Percentiles rank a stretch among this genome's conserved stretches.
Evolutionary conservation across 2,329 filamentous ascomycete species (phyloP).

Genomic region (Trichoderma sp.): DNA sequence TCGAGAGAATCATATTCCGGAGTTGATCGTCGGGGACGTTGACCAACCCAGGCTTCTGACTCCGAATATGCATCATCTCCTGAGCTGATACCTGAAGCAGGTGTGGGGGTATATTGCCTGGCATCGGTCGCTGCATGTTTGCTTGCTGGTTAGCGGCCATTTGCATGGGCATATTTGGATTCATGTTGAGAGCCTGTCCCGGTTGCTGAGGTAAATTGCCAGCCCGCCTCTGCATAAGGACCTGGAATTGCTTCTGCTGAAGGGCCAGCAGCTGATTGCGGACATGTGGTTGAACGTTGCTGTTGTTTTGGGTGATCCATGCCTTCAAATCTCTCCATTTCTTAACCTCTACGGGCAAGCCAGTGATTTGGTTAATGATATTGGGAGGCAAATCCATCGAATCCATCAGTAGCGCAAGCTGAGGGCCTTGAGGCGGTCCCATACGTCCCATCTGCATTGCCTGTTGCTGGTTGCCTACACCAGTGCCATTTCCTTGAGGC

Average conservation of each 20-base stretch:
- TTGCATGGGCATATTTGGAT: constrained; percentile 27
- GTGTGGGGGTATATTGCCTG: constrained; percentile 29
- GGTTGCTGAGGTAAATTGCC: constrained; percentile 32
- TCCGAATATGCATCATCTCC: constrained; percentile 38
- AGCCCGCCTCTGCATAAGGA: constrained; percentile 34
- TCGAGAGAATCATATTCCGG: constrained; percentile 34
- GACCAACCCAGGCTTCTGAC: constrained; percentile 29
- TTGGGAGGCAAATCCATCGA: constrained; percentile 48
- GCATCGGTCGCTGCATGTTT: constrained; percentile 30
- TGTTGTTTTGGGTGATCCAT: constrained; percentile 44
- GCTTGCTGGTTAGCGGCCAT: constrained; percentile 35
- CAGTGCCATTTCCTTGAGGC: constrained; percentile 32
- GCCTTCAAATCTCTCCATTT: constrained; percentile 52
- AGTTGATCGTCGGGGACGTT: constrained; percentile 39
- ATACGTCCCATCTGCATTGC: constrained; percentile 33
- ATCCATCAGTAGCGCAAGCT: constrained; percentile 47
- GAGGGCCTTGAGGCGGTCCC: constrained; percentile 30
- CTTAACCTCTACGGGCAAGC: constrained; percentile 46
- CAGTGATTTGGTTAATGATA: constrained; percentile 34
- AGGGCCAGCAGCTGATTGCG: constrained; percentile 37
- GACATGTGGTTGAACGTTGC: constrained; percentile 34
- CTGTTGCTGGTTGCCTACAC: constrained; percentile 31
- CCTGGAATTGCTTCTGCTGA: constrained; percentile 45
- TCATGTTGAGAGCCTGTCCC: constrained; percentile 34
- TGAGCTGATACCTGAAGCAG: constrained; percentile 37